phyloP scores from a whole-genome alignment of 345 rosid species.

The Linum usitatissimum region DNA sequence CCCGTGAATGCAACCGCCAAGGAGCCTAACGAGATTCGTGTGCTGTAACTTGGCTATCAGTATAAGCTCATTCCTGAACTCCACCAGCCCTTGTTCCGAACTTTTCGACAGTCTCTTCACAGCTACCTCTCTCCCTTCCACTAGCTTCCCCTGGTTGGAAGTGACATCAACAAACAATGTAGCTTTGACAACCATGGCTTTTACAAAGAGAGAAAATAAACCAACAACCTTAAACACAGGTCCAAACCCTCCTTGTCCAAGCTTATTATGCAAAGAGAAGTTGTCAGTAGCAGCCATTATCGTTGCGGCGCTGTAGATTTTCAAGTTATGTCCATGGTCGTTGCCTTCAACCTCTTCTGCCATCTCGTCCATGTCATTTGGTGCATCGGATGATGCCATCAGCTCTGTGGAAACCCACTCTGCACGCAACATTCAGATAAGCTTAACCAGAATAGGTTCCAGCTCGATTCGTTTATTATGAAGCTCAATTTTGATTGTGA shows the following conservation, averaged over 20 bases:
- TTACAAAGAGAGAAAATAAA: background rate
- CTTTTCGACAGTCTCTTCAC: constrained; percentile 3
- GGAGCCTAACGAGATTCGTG: background rate
- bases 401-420: background rate
- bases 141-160: constrained; percentile 1
- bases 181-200: too few species aligned
- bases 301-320: background rate
- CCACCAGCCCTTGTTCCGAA: constrained; percentile 1
- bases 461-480: too few species aligned
- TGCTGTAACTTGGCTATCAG: constrained; percentile 2
- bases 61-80: constrained; percentile 1
- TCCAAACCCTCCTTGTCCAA: constrained; percentile 6
- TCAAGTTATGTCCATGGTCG: constrained; percentile 3
- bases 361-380: background rate
- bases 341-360: too few species aligned
- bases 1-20: constrained; percentile 2
- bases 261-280: constrained; percentile 1
- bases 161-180: background rate
- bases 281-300: constrained; percentile 1
- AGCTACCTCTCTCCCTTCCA: background rate
- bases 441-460: too few species aligned
- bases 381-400: background rate
- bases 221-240: background rate
- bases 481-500: too few species aligned
- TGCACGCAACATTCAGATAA: too few species aligned